Evolutionary conservation across 257 asterid species (phyloP).

Genomic region (Solanum sitiens): DNA sequence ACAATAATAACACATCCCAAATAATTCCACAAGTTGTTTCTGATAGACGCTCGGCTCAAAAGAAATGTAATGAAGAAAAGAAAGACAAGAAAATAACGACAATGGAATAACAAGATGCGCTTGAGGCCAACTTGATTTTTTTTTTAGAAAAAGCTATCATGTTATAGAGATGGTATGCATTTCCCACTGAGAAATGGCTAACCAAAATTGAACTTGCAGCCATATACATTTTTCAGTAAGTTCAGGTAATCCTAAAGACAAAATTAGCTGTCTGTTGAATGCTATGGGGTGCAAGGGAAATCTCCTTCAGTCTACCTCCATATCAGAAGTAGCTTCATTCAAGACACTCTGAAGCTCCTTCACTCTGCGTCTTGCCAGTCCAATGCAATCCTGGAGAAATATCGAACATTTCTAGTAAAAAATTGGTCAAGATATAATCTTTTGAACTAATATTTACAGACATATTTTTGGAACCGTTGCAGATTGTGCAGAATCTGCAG

Average conservation of each 20-base stretch:
- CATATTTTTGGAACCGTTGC: neutral
- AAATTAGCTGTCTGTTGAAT: neutral
- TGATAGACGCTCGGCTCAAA: neutral
- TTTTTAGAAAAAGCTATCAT: too few species aligned
- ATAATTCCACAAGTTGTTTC: neutral
- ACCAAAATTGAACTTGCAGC: neutral
- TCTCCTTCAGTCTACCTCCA: constrained; percentile 49
- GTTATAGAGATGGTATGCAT: neutral
- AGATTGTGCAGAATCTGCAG: neutral
- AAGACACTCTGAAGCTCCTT: constrained; percentile 54
- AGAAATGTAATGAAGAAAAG: neutral
- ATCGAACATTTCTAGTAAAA: neutral
- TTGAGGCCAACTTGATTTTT: neutral
- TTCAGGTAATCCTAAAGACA: neutral
- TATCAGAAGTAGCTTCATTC: constrained; percentile 55
- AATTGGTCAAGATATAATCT: neutral
- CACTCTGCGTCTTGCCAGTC: constrained; percentile 47
- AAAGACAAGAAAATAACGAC: neutral
- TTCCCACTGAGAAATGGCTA: neutral
- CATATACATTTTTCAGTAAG: neutral
- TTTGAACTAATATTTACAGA: neutral
- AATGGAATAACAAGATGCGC: neutral
- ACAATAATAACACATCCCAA: neutral
- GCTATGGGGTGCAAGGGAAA: neutral
- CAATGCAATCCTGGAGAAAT: constrained; percentile 55